These are phyloP conservation scores for Penicillium sp. DNA, from an alignment of 2,329 filamentous ascomycete species.

Conservation along the genomic window DNA sequence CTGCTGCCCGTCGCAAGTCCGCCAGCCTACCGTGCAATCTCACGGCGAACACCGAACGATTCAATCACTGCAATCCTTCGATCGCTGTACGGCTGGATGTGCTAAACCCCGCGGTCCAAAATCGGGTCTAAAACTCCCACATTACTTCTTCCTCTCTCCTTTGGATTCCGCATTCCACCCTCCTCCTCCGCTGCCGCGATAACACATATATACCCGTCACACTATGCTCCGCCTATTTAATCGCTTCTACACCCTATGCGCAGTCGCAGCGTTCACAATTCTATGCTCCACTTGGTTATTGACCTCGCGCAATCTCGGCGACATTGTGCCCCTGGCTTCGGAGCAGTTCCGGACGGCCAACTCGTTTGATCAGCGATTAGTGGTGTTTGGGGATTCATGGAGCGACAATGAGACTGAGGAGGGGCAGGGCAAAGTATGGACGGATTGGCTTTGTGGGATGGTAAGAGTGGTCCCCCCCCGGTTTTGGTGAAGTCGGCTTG, in stretches of 20 bases:
- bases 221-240: constrained; percentile 34
- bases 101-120: neutral
- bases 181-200: neutral
- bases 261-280: constrained; percentile 36
- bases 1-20: neutral
- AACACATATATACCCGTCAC: neutral
- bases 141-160: neutral
- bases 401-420: constrained; percentile 40
- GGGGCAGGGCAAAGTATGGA: constrained; percentile 37
- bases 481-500: neutral
- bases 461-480: constrained; percentile 25
- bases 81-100: neutral
- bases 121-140: neutral
- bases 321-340: constrained; percentile 22
- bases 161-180: neutral
- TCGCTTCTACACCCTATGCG: constrained; percentile 38
- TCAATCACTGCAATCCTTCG: neutral
- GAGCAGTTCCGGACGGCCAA: constrained; percentile 25
- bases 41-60: neutral
- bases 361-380: constrained; percentile 36
- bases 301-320: constrained; percentile 28
- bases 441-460: constrained; percentile 42
- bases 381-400: constrained; percentile 48
- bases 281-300: constrained; percentile 36
- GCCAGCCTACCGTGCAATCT: neutral